phyloP scores from a whole-genome alignment of 2,329 filamentous ascomycete genomes.

The Emmonsia crescens region DNA sequence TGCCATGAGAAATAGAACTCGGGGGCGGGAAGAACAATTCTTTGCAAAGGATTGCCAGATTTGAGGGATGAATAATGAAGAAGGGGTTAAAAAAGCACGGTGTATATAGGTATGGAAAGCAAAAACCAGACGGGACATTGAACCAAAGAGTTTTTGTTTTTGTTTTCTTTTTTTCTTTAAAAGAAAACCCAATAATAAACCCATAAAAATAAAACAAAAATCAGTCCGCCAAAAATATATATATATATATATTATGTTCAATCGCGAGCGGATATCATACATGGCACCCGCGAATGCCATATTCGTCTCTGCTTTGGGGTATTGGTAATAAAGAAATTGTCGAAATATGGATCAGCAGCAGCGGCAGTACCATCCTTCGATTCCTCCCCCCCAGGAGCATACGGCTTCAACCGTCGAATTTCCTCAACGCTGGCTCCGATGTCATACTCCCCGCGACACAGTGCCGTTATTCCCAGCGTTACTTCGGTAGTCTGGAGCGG shows the following conservation, averaged over 20 bases:
- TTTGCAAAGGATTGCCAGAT: neutral
- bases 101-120: neutral
- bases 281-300: slow-evolving; percentile 24
- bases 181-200: neutral
- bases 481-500: slow-evolving; percentile 51
- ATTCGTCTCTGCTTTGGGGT: slow-evolving; percentile 18
- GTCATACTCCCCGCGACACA: slow-evolving; percentile 75
- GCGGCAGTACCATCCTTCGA: slow-evolving; percentile 11
- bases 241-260: slow-evolving; percentile 1
- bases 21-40: neutral
- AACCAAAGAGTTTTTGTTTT: neutral
- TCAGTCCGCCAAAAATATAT: neutral
- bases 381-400: slow-evolving; percentile 8
- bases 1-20: neutral
- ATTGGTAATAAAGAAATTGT: slow-evolving; percentile 10
- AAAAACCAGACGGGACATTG: neutral
- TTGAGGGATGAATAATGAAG: neutral
- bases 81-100: neutral
- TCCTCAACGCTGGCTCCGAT: slow-evolving; percentile 74
- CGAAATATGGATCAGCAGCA: slow-evolving; percentile 4
- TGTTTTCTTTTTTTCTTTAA: too few relatives aligned
- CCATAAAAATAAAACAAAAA: neutral
- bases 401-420: slow-evolving; percentile 42
- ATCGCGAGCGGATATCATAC: slow-evolving; percentile 20
- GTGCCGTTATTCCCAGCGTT: slow-evolving; percentile 58